Evolutionary conservation across 1,139 yeast genomes (phyloP), one percentile per base, ranked within the genome.

Genomic region (Pichia sp.): DNA sequence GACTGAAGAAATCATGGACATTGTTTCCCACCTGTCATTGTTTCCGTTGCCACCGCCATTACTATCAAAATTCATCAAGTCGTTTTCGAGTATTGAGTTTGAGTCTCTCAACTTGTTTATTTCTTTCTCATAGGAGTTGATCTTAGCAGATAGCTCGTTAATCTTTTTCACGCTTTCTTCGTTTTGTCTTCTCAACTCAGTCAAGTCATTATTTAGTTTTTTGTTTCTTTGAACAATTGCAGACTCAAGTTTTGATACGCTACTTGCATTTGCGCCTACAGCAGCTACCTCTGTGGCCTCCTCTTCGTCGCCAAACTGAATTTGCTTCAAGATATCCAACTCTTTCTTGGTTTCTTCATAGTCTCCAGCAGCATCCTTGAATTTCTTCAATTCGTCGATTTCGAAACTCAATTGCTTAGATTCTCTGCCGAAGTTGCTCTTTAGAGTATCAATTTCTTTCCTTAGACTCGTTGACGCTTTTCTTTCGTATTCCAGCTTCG

Each of bases 341-440:
- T 91, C 97, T 51, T 80, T 79, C 68, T 88, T 90, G 51, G 91
- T 70, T 60, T 87, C 90, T 54, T 87, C 91, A 68, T 92, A 91
- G 66, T 86, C 92, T 3, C 75, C 71, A 38, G 81, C 77, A 46
- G 71, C 69, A 2, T 71, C 72, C 48, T 83, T 66, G 54, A 77
- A 76, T 53, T 66, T 68, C 62, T 80, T 79, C 60, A 87, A 73
- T 33, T 71, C 67, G 12, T 73, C 75, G 34, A 82, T 70, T 64
- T 87, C 95, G 16, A 71, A 69, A 16, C 71, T 72, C 62, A 83
- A 71, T 47, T 77, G 77, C 1, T 67, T 65, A 4, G 77, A 64
- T 59, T 87, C 90, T 49, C 81, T 71, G 12, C 52, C 29, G 16
- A 51, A 55, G 5, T 30, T 41, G 2, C 36, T n/a, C 16, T 42